Evolutionary conservation across 768 basidiomycete species (phyloP), one percentile per base, ranked within the genome.

Genomic region (Termitomyces sp.): DNA sequence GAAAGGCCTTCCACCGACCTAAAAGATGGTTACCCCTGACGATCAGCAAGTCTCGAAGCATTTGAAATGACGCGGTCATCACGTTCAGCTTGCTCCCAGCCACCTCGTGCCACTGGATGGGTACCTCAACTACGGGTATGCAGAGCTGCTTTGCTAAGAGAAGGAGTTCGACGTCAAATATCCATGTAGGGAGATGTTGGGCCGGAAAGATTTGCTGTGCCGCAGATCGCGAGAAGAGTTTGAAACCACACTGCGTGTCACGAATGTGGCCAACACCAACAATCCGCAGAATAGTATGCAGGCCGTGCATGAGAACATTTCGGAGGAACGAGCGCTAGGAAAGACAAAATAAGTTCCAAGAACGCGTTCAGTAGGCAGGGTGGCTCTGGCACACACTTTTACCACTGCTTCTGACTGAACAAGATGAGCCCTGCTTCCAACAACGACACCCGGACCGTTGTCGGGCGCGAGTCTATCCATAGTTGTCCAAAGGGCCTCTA

Each of bases 171-270:
- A 97, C 94, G 70, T 98, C 95, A 63, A 98, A 98, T 68, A 96
- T 94, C 95, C 95, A 98, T 1, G 90, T 88, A 5, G 88, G 76
- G 27, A 96, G 86, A 64, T 91, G 94, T 64, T 96, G 88, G 2
- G 79, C 77, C 0, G 92, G 92, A 70, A 96, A 98, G 57, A 98
- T 85, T 55, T 81, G 81, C 49, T 78, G 83, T 9, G 94, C 94
- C 0, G 94, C 87, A 3, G 76, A 63, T 11, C 93, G 90, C 15
- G 93, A 86, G 72, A 96, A 95, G 25, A 98, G 82, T 72, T 98
- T 98, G 84, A 98, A 98, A 31, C 95, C 95, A 66, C 95, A 97
- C 67, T 97, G 95, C 16, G 95, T 98, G 73, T 97, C 94, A 23
- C 91, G 84, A 56, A 96, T 89, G 64, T 92, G 87, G 7, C 88